Evolutionary conservation across 208 protist species (phyloP).

Genomic region (Trypanosoma platydactyli): DNA sequence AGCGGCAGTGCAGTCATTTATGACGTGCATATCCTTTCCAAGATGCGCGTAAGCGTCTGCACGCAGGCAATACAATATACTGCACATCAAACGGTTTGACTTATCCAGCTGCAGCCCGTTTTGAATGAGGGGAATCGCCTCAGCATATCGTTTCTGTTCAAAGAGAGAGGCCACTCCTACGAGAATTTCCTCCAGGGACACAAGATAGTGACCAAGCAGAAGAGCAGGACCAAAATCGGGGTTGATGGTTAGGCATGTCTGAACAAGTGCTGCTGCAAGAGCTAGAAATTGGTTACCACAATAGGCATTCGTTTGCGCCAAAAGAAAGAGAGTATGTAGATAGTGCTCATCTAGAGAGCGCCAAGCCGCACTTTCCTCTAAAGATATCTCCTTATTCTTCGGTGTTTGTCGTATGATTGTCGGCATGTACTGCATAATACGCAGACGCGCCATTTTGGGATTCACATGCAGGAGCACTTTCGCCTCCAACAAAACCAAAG

Average conservation of each 20-base stretch:
- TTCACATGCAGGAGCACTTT: constrained; percentile 54
- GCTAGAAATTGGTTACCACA: constrained; percentile 70
- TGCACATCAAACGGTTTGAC: constrained; percentile 40
- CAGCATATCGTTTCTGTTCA: constrained; percentile 27
- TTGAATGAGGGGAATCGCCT: constrained; percentile 36
- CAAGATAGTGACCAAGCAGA: constrained; percentile 65
- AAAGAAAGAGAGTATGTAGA: constrained; percentile 55
- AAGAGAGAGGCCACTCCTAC: constrained; percentile 31
- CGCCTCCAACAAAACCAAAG: constrained; percentile 59
- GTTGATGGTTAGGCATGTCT: constrained; percentile 56
- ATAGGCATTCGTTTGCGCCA: constrained; percentile 80
- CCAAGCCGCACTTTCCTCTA: constrained; percentile 46
- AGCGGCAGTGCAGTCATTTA: constrained; percentile 66
- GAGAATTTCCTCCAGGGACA: constrained; percentile 60
- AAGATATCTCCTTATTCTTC: constrained; percentile 16
- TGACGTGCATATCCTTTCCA: constrained; percentile 37
- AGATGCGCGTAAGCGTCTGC: constrained; percentile 47
- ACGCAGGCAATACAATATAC: constrained; percentile 43
- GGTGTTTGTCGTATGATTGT: constrained; percentile 42
- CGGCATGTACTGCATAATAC: constrained; percentile 71
- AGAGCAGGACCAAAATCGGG: constrained; percentile 60
- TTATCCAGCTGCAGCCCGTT: constrained; percentile 59
- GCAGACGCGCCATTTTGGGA: constrained; percentile 47
- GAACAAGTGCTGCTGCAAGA: constrained; percentile 64
- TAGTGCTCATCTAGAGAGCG: constrained; percentile 59